Percentiles rank a stretch among this genome's conserved stretches.
These are phyloP conservation scores for Jasminum sambac DNA, from an alignment of 257 asterid species.

Conservation along the genomic window DNA sequence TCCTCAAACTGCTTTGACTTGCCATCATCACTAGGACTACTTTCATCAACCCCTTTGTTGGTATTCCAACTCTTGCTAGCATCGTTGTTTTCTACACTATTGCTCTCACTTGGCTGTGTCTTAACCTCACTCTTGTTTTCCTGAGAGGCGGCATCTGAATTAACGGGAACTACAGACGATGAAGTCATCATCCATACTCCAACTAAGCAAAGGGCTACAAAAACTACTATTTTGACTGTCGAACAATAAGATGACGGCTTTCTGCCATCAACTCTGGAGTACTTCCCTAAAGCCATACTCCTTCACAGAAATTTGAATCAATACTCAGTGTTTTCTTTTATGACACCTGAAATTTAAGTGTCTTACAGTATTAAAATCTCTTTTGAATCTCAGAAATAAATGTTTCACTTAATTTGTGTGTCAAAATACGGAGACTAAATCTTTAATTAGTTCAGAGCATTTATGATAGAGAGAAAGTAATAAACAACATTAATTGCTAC, in stretches of 20 bases:
- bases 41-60: conserved; percentile 33
- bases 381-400: not conserved
- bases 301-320: conserved; percentile 23
- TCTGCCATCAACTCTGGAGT: conserved; percentile 85
- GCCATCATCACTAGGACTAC: conserved; percentile 44
- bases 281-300: conserved; percentile 83
- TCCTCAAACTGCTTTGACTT: conserved; percentile 89
- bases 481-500: not conserved
- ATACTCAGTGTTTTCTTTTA: conserved; percentile 14
- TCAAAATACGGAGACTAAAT: not conserved
- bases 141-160: conserved; percentile 42
- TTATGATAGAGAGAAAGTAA: not conserved
- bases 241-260: conserved; percentile 82
- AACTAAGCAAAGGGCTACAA: conserved; percentile 87
- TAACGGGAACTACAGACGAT: conserved; percentile 71
- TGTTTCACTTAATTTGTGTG: not conserved
- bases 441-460: not conserved
- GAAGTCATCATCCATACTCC: conserved; percentile 98
- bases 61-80: conserved; percentile 29
- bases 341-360: conserved; percentile 39
- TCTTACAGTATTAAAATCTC: conserved; percentile 15
- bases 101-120: conserved; percentile 41
- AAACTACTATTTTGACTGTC: conserved; percentile 65
- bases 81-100: conserved; percentile 36
- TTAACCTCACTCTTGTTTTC: conserved; percentile 57